Percentiles rank a stretch among this genome's conserved stretches.
Conservation (phyloP, 2,329 filamentous ascomycete species). For the Stromatinia cepivora region DNA sequence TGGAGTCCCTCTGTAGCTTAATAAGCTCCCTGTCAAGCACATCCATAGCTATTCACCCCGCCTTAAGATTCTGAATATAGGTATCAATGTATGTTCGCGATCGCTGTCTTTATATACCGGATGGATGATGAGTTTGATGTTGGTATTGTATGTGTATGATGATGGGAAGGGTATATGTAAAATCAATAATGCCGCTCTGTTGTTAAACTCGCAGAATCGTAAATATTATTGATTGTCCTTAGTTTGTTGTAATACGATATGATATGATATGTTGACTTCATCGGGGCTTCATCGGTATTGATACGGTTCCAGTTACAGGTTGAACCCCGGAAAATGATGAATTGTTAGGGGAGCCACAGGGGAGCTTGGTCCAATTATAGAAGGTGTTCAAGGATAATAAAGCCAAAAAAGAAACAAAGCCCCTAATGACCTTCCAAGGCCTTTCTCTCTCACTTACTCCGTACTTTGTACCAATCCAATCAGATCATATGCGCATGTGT, state of each 20-base stretch:
- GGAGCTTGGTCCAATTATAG: neutral
- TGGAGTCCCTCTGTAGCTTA: constrained; percentile 39
- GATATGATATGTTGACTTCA: neutral
- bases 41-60: constrained; percentile 40
- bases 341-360: neutral
- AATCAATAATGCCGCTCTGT: neutral
- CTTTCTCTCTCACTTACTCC: neutral
- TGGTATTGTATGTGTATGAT: neutral
- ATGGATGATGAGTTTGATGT: neutral
- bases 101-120: neutral
- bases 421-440: neutral
- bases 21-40: constrained; percentile 38
- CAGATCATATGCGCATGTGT: neutral
- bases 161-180: neutral
- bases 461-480: neutral
- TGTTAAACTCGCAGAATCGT: neutral
- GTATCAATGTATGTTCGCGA: neutral
- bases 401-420: neutral
- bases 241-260: neutral
- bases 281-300: constrained; percentile 4
- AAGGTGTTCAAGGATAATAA: neutral
- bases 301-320: neutral
- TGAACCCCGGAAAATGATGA: neutral
- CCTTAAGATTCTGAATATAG: constrained; percentile 11
- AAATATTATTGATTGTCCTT: neutral